Evolutionary conservation across 2,329 filamentous ascomycete genomes (phyloP).

Genomic region (Aspergillus jensenii): DNA sequence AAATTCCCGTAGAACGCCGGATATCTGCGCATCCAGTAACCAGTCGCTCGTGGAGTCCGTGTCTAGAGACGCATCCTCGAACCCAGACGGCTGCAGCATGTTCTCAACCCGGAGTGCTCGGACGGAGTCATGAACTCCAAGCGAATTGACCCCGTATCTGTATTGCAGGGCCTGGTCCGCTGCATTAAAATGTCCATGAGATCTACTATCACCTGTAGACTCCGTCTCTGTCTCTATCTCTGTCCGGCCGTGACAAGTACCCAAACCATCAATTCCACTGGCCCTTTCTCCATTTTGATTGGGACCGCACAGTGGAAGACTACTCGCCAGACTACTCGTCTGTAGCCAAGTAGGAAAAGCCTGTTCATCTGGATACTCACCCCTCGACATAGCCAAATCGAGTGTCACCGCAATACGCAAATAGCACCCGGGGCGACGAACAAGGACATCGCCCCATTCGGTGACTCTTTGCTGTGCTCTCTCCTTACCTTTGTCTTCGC

Average conservation of each 20-base stretch:
- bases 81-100: too few relatives aligned
- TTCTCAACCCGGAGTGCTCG: too few relatives aligned
- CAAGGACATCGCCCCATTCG: neutral
- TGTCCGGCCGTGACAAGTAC: too few relatives aligned
- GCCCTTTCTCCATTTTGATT: neutral
- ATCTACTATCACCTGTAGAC: too few relatives aligned
- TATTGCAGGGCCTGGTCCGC: too few relatives aligned
- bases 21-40: neutral
- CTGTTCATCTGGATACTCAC: neutral
- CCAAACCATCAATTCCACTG: neutral
- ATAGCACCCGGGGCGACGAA: neutral
- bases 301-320: neutral
- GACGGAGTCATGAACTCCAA: too few relatives aligned
- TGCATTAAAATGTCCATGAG: too few relatives aligned
- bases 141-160: too few relatives aligned
- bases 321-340: neutral
- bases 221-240: too few relatives aligned
- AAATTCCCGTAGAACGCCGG: neutral
- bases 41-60: neutral
- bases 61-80: too few relatives aligned
- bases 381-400: neutral
- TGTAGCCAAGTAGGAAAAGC: neutral
- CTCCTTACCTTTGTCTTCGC: too few relatives aligned
- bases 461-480: neutral
- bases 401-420: neutral